Percentiles rank a stretch among this genome's conserved stretches.
Evolutionary conservation across 2,329 filamentous ascomycete genomes (phyloP).

Genomic region (Cladosporium phlei): DNA sequence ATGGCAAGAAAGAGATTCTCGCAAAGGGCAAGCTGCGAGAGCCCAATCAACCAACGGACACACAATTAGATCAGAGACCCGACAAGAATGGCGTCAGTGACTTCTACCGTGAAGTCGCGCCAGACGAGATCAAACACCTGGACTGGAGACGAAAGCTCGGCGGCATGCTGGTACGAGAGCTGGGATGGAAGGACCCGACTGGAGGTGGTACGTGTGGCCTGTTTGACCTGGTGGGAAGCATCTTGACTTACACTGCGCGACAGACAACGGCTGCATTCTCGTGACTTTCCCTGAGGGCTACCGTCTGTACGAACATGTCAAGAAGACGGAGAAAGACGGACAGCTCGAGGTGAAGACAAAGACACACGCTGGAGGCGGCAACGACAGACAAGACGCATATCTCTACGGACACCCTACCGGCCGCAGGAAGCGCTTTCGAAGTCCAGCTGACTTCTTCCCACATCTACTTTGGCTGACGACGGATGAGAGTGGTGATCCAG

Average conservation of each 20-base stretch:
- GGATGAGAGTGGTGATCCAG: slow-evolving; percentile 48
- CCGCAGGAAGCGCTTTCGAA: slow-evolving; percentile 53
- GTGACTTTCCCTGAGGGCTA: slow-evolving; percentile 53
- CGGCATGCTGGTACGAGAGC: slow-evolving; percentile 52
- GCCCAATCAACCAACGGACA: slow-evolving; percentile 47
- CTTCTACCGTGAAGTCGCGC: slow-evolving; percentile 49
- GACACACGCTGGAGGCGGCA: slow-evolving; percentile 46
- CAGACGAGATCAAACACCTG: slow-evolving; percentile 49
- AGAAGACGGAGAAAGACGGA: slow-evolving; percentile 43
- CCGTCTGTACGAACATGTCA: slow-evolving; percentile 54
- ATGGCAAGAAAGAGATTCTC: slow-evolving; percentile 46
- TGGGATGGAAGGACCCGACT: slow-evolving; percentile 30
- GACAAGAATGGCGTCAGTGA: slow-evolving; percentile 51
- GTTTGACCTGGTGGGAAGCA: neutral
- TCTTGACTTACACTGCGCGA: neutral
- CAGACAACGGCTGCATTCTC: slow-evolving; percentile 47
- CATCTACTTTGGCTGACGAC: slow-evolving; percentile 55
- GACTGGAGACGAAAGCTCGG: slow-evolving; percentile 57
- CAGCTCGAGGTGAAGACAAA: slow-evolving; percentile 43
- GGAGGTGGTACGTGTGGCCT: slow-evolving; percentile 16
- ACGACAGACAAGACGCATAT: slow-evolving; percentile 56
- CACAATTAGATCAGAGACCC: slow-evolving; percentile 49
- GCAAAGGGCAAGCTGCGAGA: slow-evolving; percentile 49
- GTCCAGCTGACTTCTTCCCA: slow-evolving; percentile 56
- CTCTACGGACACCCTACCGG: slow-evolving; percentile 57